Percentiles rank a stretch among this genome's conserved stretches.
phyloP scores from a whole-genome alignment of 352 stramenopile species.

The Phytophthora sojae region DNA sequence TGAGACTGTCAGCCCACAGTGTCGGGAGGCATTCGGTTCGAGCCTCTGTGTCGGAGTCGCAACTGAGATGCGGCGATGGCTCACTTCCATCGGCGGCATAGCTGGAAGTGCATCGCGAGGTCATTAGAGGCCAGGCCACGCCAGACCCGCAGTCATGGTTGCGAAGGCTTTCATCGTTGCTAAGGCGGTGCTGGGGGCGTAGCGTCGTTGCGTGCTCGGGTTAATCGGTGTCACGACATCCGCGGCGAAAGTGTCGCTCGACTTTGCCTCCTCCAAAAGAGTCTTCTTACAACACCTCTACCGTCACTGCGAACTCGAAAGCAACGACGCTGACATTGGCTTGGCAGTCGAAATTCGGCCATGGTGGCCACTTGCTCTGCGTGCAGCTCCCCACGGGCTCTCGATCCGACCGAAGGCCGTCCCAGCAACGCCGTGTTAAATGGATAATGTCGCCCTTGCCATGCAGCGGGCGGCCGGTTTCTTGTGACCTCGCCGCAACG shows the following conservation, averaged over 20 bases:
- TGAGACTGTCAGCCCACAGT: background rate
- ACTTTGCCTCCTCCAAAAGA: background rate
- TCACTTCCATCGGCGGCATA: no score
- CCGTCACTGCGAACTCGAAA: background rate
- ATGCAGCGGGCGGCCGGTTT: no score
- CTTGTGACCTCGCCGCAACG: no score
- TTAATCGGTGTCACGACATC: slow-evolving; percentile 2
- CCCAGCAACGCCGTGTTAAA: background rate
- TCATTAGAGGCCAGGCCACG: no score
- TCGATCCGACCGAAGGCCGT: background rate
- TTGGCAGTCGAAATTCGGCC: no score
- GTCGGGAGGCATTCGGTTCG: slow-evolving; percentile 4
- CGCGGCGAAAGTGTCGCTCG: background rate
- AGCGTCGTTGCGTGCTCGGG: background rate
- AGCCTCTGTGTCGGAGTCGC: background rate
- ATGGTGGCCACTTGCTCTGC: no score
- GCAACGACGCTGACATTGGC: background rate
- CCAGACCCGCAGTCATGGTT: no score
- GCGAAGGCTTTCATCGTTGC: no score
- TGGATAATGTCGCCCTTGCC: background rate
- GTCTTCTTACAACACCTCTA: background rate
- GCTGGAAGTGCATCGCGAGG: no score
- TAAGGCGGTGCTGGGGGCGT: background rate
- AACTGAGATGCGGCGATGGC: no score
- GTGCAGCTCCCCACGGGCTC: background rate